phyloP scores from a whole-genome alignment of 2,329 filamentous ascomycete genomes.

The Colletotrichum sp. region DNA sequence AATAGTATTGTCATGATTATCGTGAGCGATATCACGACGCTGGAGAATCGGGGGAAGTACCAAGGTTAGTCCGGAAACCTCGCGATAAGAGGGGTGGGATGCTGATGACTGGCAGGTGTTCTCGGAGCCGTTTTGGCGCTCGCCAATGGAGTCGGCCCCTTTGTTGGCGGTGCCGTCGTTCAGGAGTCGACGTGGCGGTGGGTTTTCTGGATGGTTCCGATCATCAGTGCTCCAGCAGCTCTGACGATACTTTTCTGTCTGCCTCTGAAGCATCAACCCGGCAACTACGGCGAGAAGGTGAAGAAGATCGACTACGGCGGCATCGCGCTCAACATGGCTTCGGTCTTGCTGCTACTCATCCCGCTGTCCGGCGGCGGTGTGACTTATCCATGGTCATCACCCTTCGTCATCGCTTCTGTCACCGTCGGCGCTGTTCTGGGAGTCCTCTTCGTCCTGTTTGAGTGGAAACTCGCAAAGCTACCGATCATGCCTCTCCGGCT shows the following conservation, averaged over 20 bases:
- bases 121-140: constrained; percentile 31
- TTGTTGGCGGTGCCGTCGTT: constrained; percentile 34
- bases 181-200: constrained; percentile 34
- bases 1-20: constrained; percentile 41
- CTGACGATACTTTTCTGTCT: constrained; percentile 30
- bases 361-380: constrained; percentile 31
- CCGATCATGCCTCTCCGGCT: constrained; percentile 33
- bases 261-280: constrained; percentile 26
- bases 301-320: constrained; percentile 32
- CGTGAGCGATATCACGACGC: constrained; percentile 39
- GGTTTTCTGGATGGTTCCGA: constrained; percentile 32
- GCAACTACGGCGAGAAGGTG: constrained; percentile 28
- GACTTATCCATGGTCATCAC: constrained; percentile 29
- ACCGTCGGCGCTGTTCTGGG: constrained; percentile 23
- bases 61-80: constrained; percentile 17
- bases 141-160: constrained; percentile 42
- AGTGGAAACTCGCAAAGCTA: constrained; percentile 30
- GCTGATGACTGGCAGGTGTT: constrained; percentile 10
- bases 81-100: neutral
- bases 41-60: constrained; percentile 39
- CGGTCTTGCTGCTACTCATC: constrained; percentile 29
- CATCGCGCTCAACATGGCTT: constrained; percentile 30
- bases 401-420: constrained; percentile 28
- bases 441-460: constrained; percentile 29
- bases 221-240: constrained; percentile 24